Conservation (phyloP, 225 moss, liverwort and hornwort species). For the Marchantia paleacea region DNA sequence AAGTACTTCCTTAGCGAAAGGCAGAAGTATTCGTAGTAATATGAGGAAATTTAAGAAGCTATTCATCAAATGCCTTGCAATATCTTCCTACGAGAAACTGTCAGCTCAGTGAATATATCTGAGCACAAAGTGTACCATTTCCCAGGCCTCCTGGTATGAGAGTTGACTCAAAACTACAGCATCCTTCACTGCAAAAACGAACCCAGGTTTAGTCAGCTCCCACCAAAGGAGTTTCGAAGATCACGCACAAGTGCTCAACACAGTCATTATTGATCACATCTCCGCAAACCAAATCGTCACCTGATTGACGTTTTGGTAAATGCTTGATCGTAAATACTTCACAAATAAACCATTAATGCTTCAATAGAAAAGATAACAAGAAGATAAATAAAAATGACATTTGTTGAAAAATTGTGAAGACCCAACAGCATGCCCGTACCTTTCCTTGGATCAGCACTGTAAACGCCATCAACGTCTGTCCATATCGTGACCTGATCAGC, state of each 20-base stretch:
- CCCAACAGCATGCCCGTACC: slow-evolving; percentile 36
- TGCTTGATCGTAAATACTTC: no score
- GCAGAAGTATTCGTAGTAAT: no score
- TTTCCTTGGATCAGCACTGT: slow-evolving; percentile 95
- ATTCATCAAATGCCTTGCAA: no score
- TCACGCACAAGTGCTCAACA: neutral
- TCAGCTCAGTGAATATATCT: no score
- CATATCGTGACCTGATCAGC: slow-evolving; percentile 87
- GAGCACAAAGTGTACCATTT: slow-evolving; percentile 63
- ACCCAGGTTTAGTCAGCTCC: neutral
- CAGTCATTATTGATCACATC: no score
- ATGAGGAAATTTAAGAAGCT: no score
- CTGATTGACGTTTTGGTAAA: no score
- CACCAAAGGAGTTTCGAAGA: neutral
- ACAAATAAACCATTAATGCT: no score
- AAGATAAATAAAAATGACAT: neutral
- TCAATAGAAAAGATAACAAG: neutral
- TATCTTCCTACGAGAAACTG: no score
- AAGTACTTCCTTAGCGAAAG: no score
- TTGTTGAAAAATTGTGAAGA: neutral
- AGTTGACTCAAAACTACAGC: slow-evolving; percentile 74
- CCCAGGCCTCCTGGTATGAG: slow-evolving; percentile 97
- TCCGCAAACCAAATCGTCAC: no score
- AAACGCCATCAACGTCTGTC: slow-evolving; percentile 97
- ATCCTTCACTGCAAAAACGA: slow-evolving; percentile 62